Evolutionary conservation across 1,284 basidiomycete genomes (phyloP).

Genomic region (Wallemia mellicola): DNA sequence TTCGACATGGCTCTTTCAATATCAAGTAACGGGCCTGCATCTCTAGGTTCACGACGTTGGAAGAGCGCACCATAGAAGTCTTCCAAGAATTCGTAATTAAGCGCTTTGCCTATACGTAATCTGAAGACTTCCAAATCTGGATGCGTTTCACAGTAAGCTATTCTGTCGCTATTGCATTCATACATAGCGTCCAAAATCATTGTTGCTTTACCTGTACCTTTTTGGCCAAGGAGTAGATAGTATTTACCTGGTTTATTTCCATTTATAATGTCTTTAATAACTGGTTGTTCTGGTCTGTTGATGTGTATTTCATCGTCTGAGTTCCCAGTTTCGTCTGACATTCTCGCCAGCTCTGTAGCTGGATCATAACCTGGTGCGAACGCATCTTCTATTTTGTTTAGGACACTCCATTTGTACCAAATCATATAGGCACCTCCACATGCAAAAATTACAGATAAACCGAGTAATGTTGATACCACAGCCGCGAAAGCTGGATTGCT

Average conservation of each 20-base stretch:
- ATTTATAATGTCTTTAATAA: conserved; percentile 43
- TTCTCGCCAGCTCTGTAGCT: background rate
- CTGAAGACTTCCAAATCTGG: conserved; percentile 38
- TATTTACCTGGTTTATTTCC: conserved; percentile 41
- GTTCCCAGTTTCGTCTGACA: background rate
- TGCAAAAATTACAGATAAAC: background rate
- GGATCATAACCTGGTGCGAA: background rate
- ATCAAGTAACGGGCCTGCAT: conserved; percentile 51
- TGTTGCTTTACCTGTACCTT: conserved; percentile 41
- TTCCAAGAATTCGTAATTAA: conserved; percentile 19
- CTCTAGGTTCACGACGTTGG: conserved; percentile 42
- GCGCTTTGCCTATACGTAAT: conserved; percentile 11
- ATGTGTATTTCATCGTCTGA: conserved; percentile 20
- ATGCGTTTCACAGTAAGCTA: conserved; percentile 25
- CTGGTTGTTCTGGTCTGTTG: conserved; percentile 35
- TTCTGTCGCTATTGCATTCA: conserved; percentile 30
- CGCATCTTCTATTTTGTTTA: conserved; percentile 1
- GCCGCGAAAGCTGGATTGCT: conserved; percentile 1
- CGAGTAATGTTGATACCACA: background rate
- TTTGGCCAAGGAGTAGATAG: conserved; percentile 42
- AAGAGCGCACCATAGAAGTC: conserved; percentile 1
- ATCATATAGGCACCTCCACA: background rate
- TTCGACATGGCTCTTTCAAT: conserved; percentile 42
- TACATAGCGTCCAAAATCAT: conserved; percentile 56
- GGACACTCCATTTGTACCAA: conserved; percentile 1